A percentile compares a stretch with the other conserved stretches of the same genome.
Conservation (phyloP, 2,329 filamentous ascomycete genomes). For the Ophiostoma piceae region DNA sequence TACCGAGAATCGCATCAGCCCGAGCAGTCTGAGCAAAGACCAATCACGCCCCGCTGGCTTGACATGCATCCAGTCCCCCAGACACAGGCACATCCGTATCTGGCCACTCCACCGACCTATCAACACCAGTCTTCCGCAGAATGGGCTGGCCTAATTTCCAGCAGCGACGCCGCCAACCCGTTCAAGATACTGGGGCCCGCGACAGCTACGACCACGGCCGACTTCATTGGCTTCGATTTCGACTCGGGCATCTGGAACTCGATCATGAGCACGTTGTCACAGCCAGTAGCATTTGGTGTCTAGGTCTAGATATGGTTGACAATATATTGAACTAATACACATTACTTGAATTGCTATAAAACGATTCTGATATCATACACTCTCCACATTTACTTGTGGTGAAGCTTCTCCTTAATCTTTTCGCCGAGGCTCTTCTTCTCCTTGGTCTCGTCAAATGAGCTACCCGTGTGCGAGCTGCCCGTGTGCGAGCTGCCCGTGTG, state of each 20-base stretch:
- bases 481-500: neutral
- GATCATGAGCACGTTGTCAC: neutral
- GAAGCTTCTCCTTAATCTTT: constrained; percentile 66
- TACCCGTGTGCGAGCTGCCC: neutral
- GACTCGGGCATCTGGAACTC: neutral
- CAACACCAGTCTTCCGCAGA: neutral
- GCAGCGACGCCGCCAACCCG: neutral
- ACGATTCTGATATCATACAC: neutral
- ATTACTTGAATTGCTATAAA: neutral
- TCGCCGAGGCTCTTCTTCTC: constrained; percentile 46
- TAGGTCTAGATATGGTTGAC: neutral
- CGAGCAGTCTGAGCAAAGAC: neutral
- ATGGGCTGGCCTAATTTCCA: neutral
- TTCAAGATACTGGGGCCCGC: neutral
- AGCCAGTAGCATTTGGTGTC: neutral
- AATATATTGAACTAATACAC: neutral
- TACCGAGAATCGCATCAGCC: neutral
- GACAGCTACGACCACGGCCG: neutral
- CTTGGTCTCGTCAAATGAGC: neutral
- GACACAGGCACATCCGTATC: neutral
- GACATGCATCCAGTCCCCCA: neutral
- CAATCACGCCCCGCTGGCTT: neutral
- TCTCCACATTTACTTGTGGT: constrained; percentile 39
- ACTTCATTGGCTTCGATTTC: neutral
- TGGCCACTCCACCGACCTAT: neutral